phyloP scores from a whole-genome alignment of 805 yeast genomes.

The Nakazawaea peltata region DNA sequence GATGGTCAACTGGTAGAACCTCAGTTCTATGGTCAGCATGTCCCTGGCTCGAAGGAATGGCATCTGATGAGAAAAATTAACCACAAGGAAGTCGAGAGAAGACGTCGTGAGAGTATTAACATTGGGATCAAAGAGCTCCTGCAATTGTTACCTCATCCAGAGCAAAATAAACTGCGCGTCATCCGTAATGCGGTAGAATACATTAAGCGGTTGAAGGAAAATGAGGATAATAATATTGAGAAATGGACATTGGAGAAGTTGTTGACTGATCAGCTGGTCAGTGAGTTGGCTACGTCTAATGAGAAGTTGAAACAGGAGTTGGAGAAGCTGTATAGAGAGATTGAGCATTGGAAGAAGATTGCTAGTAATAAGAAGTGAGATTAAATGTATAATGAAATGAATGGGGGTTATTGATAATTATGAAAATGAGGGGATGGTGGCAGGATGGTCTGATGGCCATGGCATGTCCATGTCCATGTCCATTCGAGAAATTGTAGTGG shows the following conservation, averaged over 20 bases:
- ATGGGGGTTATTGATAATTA: not conserved
- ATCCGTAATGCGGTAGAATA: slow-evolving; percentile 84
- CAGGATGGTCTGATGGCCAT: no score
- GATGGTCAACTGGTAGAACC: slow-evolving; percentile 1
- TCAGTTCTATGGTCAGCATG: not conserved
- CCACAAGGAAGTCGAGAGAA: slow-evolving; percentile 92
- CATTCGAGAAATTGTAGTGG: no score
- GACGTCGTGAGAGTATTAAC: slow-evolving; percentile 85
- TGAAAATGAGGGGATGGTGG: not conserved
- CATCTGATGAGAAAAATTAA: slow-evolving; percentile 75
- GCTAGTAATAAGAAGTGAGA: slow-evolving; percentile 1
- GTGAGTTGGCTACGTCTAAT: slow-evolving; percentile 77
- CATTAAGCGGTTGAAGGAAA: slow-evolving; percentile 82
- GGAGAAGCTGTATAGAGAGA: slow-evolving; percentile 87
- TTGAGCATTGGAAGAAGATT: slow-evolving; percentile 69
- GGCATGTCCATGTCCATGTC: no score
- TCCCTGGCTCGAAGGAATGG: slow-evolving; percentile 79
- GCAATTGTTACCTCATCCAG: slow-evolving; percentile 70
- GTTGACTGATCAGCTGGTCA: slow-evolving; percentile 83
- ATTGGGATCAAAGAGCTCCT: slow-evolving; percentile 79
- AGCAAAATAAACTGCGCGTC: slow-evolving; percentile 86
- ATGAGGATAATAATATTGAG: slow-evolving; percentile 82
- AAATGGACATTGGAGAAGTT: slow-evolving; percentile 94
- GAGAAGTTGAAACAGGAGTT: slow-evolving; percentile 83
- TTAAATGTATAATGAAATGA: no score